A percentile compares a stretch with the other conserved stretches of the same genome.
Evolutionary conservation across 495 filamentous ascomycete species (phyloP).

Genomic region (Xylaria sp.): DNA sequence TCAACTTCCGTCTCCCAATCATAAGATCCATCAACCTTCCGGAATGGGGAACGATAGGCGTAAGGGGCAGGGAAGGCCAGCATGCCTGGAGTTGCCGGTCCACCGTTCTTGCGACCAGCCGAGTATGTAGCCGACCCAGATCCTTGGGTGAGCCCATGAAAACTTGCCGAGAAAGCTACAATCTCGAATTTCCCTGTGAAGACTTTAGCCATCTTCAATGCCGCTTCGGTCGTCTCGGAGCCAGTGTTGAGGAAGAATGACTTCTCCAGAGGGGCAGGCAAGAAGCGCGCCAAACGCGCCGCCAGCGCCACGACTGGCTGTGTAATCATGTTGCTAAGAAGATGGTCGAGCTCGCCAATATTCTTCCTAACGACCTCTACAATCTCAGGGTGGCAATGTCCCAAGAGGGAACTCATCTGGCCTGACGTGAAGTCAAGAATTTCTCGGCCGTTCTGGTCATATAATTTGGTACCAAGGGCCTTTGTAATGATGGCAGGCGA

Average conservation of each 20-base stretch:
- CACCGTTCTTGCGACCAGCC: constrained; percentile 52
- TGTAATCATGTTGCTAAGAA: constrained; percentile 62
- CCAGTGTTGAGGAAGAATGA: constrained; percentile 63
- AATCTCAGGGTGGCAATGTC: constrained; percentile 65
- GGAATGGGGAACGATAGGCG: constrained; percentile 60
- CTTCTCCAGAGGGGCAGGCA: constrained; percentile 57
- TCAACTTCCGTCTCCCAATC: constrained; percentile 65
- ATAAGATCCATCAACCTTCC: constrained; percentile 57
- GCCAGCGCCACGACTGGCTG: constrained; percentile 58
- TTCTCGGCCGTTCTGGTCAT: constrained; percentile 37
- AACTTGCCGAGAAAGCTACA: constrained; percentile 42
- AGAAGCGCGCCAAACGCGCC: constrained; percentile 50
- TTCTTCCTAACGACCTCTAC: constrained; percentile 54
- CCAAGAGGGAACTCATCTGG: constrained; percentile 63
- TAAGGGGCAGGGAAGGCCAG: constrained; percentile 51
- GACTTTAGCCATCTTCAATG: constrained; percentile 62
- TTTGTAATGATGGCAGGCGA: constrained; percentile 29
- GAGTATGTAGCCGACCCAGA: constrained; percentile 43
- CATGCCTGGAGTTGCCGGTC: constrained; percentile 46
- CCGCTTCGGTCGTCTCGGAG: constrained; percentile 61
- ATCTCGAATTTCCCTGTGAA: constrained; percentile 66
- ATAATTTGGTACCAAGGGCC: constrained; percentile 27
- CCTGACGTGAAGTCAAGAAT: constrained; percentile 64
- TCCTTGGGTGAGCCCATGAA: constrained; percentile 11
- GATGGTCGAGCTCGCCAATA: constrained; percentile 57